These are phyloP conservation scores for Amesomyces nigricolor DNA, from an alignment of 2,329 filamentous ascomycete genomes.

Conservation along the genomic window DNA sequence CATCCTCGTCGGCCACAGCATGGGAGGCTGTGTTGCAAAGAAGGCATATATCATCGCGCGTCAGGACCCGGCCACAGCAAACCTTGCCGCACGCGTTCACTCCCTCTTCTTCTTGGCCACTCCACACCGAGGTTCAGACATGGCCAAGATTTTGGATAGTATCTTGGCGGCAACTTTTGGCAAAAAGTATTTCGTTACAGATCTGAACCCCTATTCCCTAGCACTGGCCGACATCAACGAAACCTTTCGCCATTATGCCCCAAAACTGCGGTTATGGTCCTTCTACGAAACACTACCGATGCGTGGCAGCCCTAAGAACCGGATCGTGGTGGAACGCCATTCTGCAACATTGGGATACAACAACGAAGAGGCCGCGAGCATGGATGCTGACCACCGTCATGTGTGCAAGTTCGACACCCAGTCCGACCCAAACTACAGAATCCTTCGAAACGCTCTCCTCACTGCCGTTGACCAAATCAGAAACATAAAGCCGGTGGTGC, in stretches of 20 bases:
- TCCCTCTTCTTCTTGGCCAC: conserved; percentile 38
- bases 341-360: conserved; percentile 26
- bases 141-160: conserved; percentile 33
- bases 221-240: conserved; percentile 39
- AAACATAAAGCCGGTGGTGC: neutral
- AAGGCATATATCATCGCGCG: conserved; percentile 34
- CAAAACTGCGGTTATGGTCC: conserved; percentile 35
- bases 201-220: conserved; percentile 34
- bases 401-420: conserved; percentile 33
- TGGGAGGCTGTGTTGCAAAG: conserved; percentile 40
- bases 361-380: conserved; percentile 28
- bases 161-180: conserved; percentile 33
- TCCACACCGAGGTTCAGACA: conserved; percentile 37
- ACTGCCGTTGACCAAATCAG: conserved; percentile 28
- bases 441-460: conserved; percentile 30
- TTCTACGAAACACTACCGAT: conserved; percentile 41
- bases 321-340: conserved; percentile 32
- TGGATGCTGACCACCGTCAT: conserved; percentile 34
- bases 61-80: conserved; percentile 29
- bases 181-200: conserved; percentile 34
- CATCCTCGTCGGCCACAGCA: conserved; percentile 41
- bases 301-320: conserved; percentile 22
- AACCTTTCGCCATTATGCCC: conserved; percentile 37
- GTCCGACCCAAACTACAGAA: conserved; percentile 31
- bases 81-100: conserved; percentile 29